Conservation (phyloP, 2,329 filamentous ascomycete species). For the Magnaporthales sp. region DNA sequence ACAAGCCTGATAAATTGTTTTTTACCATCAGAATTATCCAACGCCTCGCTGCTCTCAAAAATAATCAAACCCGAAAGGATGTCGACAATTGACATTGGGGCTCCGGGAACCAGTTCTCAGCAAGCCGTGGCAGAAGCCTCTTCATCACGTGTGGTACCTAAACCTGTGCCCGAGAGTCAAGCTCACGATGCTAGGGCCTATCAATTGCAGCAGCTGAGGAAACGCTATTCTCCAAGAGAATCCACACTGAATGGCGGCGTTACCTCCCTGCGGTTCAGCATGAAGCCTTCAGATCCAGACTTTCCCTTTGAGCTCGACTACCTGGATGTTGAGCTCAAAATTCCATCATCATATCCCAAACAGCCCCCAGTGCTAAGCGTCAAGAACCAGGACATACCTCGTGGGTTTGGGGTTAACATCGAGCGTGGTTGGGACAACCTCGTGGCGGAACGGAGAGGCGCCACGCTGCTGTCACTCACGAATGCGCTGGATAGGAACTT, state of each 20-base stretch:
- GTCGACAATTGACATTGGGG: background rate
- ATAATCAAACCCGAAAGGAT: slow-evolving; percentile 1
- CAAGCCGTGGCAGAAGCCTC: slow-evolving; percentile 39
- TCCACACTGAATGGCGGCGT: slow-evolving; percentile 34
- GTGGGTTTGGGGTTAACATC: slow-evolving; percentile 66
- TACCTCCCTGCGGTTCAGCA: slow-evolving; percentile 52
- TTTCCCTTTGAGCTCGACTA: slow-evolving; percentile 70
- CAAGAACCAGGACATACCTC: slow-evolving; percentile 39
- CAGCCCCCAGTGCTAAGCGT: slow-evolving; percentile 51
- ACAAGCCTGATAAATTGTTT: background rate
- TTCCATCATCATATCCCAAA: slow-evolving; percentile 57
- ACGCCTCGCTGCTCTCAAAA: background rate
- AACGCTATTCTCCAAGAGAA: slow-evolving; percentile 50
- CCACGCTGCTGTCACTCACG: slow-evolving; percentile 56
- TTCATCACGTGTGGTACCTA: slow-evolving; percentile 45
- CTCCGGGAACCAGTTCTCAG: background rate
- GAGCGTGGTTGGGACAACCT: slow-evolving; percentile 65
- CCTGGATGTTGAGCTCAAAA: slow-evolving; percentile 57
- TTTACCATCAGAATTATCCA: background rate
- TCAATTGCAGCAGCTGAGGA: slow-evolving; percentile 64
- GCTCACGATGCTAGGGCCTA: slow-evolving; percentile 61
- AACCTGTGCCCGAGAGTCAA: slow-evolving; percentile 58
- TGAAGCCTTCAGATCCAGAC: slow-evolving; percentile 71
- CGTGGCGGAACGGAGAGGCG: slow-evolving; percentile 41
- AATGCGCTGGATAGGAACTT: slow-evolving; percentile 66